These are phyloP conservation scores for Pleurotus pulmonarius DNA, from an alignment of 768 basidiomycete species.

Conservation along the genomic window DNA sequence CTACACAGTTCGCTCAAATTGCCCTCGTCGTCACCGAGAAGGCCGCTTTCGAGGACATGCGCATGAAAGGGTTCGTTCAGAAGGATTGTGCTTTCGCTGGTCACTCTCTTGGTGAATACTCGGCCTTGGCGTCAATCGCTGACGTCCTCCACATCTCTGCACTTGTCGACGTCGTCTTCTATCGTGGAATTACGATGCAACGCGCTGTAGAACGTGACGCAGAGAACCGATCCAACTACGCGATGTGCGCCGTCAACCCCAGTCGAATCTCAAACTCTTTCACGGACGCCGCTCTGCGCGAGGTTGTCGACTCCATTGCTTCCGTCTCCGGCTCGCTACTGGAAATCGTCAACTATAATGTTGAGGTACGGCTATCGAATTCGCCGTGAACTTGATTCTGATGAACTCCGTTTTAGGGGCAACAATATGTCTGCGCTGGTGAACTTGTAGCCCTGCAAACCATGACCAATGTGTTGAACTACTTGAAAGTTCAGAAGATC, in stretches of 20 bases:
- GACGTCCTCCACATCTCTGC: conserved; percentile 94
- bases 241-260: conserved; percentile 99
- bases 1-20: conserved; percentile 98
- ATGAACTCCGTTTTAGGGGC: conserved; percentile 54
- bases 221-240: conserved; percentile 91
- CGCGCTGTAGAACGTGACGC: conserved; percentile 96
- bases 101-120: conserved; percentile 98
- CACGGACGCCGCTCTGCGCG: conserved; percentile 92
- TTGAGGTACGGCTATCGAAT: conserved; percentile 54
- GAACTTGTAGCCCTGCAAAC: conserved; percentile 91
- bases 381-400: too few relatives aligned
- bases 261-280: conserved; percentile 92
- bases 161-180: conserved; percentile 97
- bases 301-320: conserved; percentile 92
- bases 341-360: conserved; percentile 98
- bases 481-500: conserved; percentile 93
- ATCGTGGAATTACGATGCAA: conserved; percentile 99
- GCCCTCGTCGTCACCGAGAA: conserved; percentile 98
- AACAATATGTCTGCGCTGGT: conserved; percentile 99
- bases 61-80: conserved; percentile 92
- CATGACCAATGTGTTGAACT: conserved; percentile 94
- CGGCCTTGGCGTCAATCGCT: conserved; percentile 95
- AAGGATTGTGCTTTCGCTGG: conserved; percentile 92
- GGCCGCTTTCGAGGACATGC: conserved; percentile 98
- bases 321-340: conserved; percentile 73